Evolutionary conservation across 208 protist species (phyloP), one percentile per base, ranked within the genome.

Genomic region (Acanthamoeba healyi): DNA sequence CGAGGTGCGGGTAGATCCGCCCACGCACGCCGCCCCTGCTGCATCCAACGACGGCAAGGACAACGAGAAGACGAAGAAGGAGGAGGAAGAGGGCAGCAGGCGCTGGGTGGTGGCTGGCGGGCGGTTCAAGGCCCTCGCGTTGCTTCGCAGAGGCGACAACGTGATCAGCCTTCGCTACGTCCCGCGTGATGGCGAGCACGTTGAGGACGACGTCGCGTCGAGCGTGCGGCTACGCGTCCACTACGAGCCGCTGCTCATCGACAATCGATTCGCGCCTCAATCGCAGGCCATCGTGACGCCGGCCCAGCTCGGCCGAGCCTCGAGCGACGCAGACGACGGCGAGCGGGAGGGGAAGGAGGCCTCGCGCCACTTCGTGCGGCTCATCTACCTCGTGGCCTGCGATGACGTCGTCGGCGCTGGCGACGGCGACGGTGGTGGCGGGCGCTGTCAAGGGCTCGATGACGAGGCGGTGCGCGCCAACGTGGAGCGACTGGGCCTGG

Each of bases 301-400:
- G 65, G 65, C 65, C 15, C 6, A 6, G 12, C n/a, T 40, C 7
- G 65, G 5, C 6, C 19, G 1, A 40, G 3, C 58, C 3, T 4
- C 58, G 19, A 67, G 26, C 6, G 65, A 14, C n/a, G 34, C 6
- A 14, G 24, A 38, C 9, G 65, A 74, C 2, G 65, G 17, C 2
- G 65, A 74, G n/a, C 6, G 38, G 9, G 65, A 74, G 34, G 65
- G 65, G 5, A 74, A 40, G 34, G 65, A 74, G 19, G n/a, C 4
- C n/a, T 74, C n/a, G 65, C 65, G 65, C 65, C 65, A 40, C 65
- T 74, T 74, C 65, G 65, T 74, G 65, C 65, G 65, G 34, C 34
- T 74, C 15, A 38, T 74, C 65, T 74, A 74, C 29, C n/a, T 74
- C 19, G 3, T 74, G 10, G 65, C 65, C 32, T 26, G 65, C 34